Percentiles rank a stretch among this genome's conserved stretches.
phyloP scores from a whole-genome alignment of 2,329 filamentous ascomycete genomes.

The Neonectria coccinea region DNA sequence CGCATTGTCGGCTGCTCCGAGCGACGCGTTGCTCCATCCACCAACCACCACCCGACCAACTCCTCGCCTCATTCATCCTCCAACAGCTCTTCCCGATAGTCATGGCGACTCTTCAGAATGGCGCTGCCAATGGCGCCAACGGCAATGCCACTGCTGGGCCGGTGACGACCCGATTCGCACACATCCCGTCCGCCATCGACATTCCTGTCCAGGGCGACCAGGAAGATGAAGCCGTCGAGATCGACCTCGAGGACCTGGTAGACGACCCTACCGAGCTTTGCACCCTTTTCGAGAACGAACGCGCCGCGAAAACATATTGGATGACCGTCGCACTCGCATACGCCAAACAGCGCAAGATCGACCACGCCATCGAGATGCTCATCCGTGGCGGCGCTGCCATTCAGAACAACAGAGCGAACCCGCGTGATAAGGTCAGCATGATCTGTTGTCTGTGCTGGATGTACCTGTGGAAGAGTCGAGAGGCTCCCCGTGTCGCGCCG shows the following conservation, averaged over 20 bases:
- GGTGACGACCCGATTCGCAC: constrained; percentile 69
- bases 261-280: constrained; percentile 97
- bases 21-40: constrained; percentile 47
- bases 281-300: constrained; percentile 93
- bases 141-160: constrained; percentile 52
- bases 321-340: constrained; percentile 98
- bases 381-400: constrained; percentile 79
- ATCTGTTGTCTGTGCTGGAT: constrained; percentile 90
- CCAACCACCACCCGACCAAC: constrained; percentile 32
- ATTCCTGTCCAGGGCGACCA: constrained; percentile 73
- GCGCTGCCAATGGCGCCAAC: constrained; percentile 59
- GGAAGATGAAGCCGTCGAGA: constrained; percentile 84
- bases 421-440: constrained; percentile 87
- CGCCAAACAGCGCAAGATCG: constrained; percentile 93
- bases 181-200: constrained; percentile 74
- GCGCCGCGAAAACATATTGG: constrained; percentile 92
- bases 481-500: constrained; percentile 73
- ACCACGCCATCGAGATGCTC: constrained; percentile 81
- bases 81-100: constrained; percentile 10
- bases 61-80: constrained; percentile 21
- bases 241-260: constrained; percentile 89
- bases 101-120: constrained; percentile 60
- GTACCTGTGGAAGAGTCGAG: constrained; percentile 88
- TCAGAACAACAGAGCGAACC: constrained; percentile 75
- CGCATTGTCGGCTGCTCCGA: constrained; percentile 47